Base-by-base conservation (phyloP, 345 rosid species). In the Gossypium ekmanianum region DNA sequence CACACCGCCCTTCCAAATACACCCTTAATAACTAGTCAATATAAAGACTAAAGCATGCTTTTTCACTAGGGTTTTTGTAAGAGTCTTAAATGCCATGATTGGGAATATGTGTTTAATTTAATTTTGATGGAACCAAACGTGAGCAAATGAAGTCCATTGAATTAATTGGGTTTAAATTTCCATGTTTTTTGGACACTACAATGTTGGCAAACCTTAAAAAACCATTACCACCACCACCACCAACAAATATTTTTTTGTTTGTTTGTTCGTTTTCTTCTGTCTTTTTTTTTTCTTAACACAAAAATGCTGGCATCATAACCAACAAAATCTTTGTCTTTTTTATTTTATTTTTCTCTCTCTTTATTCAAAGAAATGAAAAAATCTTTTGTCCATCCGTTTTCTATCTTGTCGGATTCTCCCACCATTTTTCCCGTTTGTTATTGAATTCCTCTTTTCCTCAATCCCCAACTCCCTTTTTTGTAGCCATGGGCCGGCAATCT, bases 401-500 rank as follows among this genome's bases (percentile, higher is more conserved):
- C 82, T 81, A 78, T 80, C 83, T 87, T 81, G 81, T 83, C 86
- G 72, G 85, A 75, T 68, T 78, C 74, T 81, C 82, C 64, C 26
- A 66, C 50, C 26, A 61, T 77, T 63, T 39, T 10, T 2, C 4
- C 57, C 16, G 56, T 44, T 14, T 43, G 63, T 47, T 71, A 43
- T 58, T 67, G 63, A 73, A 39, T 66, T 47, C 79, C 77, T 34
- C 41, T 74, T 50, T 70, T 54, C 63, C 58, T 54, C 16, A 47
- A 2, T 47, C 14, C 51, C 51, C 13, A 47, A 27, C 39, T 4
- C 10, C n/a, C 2, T 20, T 26, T 61, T 27, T 57, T 5, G 7
- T 81, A 63, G 65, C 76, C 77, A 86, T 88, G 93, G 75, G 81
- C 75, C 86, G 81, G 72, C 81, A 83, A 29, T 47, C 80, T 74